Evolutionary conservation across 257 asterid genomes (phyloP).

Genomic region (Nemophila menziesii): DNA sequence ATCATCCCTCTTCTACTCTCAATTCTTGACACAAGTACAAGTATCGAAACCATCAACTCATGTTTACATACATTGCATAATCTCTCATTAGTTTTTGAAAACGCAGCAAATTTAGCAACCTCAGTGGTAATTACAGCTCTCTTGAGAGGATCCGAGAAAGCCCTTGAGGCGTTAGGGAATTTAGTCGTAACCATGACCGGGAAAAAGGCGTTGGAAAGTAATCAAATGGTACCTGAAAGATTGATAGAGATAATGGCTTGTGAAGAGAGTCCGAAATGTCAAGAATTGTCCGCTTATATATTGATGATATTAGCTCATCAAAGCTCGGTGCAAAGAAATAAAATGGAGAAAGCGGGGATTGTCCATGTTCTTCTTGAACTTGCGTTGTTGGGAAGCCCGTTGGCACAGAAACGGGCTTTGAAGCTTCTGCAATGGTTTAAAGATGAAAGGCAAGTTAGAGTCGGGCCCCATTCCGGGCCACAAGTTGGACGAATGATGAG

Average conservation of each 20-base stretch:
- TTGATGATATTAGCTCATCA: slow-evolving; percentile 83
- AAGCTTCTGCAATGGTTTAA: slow-evolving; percentile 85
- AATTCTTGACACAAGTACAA: slow-evolving; percentile 41
- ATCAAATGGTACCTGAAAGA: slow-evolving; percentile 41
- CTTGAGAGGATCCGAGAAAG: slow-evolving; percentile 51
- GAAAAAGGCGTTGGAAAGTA: slow-evolving; percentile 46
- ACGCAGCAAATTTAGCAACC: slow-evolving; percentile 24
- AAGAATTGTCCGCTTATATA: slow-evolving; percentile 55
- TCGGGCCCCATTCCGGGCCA: slow-evolving; percentile 88
- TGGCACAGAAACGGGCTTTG: slow-evolving; percentile 76
- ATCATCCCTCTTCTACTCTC: slow-evolving; percentile 31
- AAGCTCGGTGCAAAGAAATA: slow-evolving; percentile 62
- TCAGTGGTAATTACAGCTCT: slow-evolving; percentile 27
- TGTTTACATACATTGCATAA: slow-evolving; percentile 51
- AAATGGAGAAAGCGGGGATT: slow-evolving; percentile 69
- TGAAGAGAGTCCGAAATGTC: slow-evolving; percentile 70
- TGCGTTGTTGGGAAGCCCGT: slow-evolving; percentile 67
- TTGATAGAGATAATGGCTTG: slow-evolving; percentile 65
- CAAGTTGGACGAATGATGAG: slow-evolving; percentile 32
- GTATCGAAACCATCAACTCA: slow-evolving; percentile 24
- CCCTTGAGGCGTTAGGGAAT: slow-evolving; percentile 54
- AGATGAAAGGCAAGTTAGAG: slow-evolving; percentile 50
- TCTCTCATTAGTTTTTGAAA: slow-evolving; percentile 48
- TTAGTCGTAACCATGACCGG: slow-evolving; percentile 53
- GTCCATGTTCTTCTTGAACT: slow-evolving; percentile 77